Conservation (phyloP, 495 filamentous ascomycete genomes). For the Apiosordaria backusii region DNA sequence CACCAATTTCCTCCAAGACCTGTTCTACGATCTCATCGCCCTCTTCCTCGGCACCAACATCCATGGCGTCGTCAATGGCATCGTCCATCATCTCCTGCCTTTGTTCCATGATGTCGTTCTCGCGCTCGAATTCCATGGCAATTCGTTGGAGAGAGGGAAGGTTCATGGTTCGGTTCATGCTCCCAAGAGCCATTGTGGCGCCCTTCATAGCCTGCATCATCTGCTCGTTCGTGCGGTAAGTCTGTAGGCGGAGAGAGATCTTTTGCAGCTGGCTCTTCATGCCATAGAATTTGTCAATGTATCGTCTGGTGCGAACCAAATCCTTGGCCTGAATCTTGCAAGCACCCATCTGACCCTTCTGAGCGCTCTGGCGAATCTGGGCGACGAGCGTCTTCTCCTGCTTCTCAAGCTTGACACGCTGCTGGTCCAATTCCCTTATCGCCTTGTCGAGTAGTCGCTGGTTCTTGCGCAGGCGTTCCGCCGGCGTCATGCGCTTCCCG, state of each 20-base stretch:
- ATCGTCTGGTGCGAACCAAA: conserved; percentile 85
- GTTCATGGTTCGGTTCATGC: conserved; percentile 98
- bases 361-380: conserved; percentile 96
- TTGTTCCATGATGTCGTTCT: conserved; percentile 99
- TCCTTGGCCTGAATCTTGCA: conserved; percentile 98
- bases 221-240: conserved; percentile 94
- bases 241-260: conserved; percentile 89
- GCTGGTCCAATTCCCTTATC: conserved; percentile 90
- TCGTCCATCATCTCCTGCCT: conserved; percentile 99
- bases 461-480: conserved; percentile 93
- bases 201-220: conserved; percentile 99
- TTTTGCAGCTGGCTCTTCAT: conserved; percentile 97
- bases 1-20: conserved; percentile 92
- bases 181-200: conserved; percentile 83
- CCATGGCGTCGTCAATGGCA: conserved; percentile 97
- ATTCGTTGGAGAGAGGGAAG: conserved; percentile 91
- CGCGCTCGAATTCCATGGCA: conserved; percentile 98
- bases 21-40: conserved; percentile 96
- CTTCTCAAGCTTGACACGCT: conserved; percentile 90
- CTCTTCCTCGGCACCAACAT: conserved; percentile 83
- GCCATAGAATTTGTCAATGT: conserved; percentile 96
- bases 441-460: conserved; percentile 95
- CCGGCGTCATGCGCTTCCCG: conserved; percentile 96
- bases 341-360: conserved; percentile 94
- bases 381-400: conserved; percentile 95